Conservation (phyloP, 176 grass and related monocot genomes). For the Oryza australiensis region DNA sequence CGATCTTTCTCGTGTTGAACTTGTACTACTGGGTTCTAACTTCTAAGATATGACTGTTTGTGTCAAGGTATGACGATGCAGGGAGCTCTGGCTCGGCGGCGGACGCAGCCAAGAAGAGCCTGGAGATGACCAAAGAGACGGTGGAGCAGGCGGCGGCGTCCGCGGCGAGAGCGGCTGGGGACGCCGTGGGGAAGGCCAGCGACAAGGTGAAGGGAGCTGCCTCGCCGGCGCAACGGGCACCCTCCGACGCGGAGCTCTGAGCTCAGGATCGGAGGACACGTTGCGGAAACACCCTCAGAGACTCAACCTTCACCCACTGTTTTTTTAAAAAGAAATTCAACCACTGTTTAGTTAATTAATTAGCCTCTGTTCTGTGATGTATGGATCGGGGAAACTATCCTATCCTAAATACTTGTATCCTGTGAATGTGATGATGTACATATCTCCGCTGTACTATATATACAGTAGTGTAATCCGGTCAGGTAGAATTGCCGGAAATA, state of each 20-base stretch:
- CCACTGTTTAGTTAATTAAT: no score
- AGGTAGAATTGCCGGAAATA: neutral
- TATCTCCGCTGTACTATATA: neutral
- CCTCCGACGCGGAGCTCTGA: constrained; percentile 7
- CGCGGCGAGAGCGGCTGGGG: constrained; percentile 36
- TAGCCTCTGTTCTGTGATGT: neutral
- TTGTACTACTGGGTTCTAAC: neutral
- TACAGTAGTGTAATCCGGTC: neutral
- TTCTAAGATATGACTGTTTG: neutral
- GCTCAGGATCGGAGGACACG: neutral
- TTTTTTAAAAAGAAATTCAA: no score
- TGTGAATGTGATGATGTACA: neutral
- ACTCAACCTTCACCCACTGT: no score
- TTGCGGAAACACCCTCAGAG: neutral
- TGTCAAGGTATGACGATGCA: constrained; percentile 1
- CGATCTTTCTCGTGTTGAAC: neutral
- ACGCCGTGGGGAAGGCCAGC: constrained; percentile 45
- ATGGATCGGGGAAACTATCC: no score
- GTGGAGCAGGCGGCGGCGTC: constrained; percentile 45
- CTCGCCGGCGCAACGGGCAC: neutral
- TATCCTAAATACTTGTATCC: no score
- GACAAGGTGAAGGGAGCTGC: constrained; percentile 43
- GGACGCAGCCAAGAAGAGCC: constrained; percentile 55
- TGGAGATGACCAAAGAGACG: constrained; percentile 57
- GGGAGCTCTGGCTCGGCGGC: constrained; percentile 23